Base-by-base conservation (phyloP, 768 basidiomycete species). In the Pleurotus giganteus region DNA sequence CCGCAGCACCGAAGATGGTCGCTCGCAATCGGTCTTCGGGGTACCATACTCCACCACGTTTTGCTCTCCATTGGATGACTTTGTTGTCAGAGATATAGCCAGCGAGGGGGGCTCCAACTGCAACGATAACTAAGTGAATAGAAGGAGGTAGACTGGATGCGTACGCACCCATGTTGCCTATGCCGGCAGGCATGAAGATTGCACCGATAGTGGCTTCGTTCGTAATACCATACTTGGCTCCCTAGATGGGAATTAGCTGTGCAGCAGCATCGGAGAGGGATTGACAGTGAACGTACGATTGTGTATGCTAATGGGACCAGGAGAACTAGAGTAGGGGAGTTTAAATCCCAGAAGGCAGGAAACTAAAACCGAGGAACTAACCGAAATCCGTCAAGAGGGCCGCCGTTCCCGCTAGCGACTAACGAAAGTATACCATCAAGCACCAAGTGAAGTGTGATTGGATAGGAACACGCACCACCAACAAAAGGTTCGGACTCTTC, bases 401-500 rank as follows among this genome's bases (percentile, higher is more conserved):
- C 17, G 36, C 12, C 12, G 28, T 13, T 27, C 49, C 49, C 5
- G 49, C 49, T 28, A n/a, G n/a, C n/a, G n/a, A n/a, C n/a, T n/a
- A n/a, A n/a, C n/a, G n/a, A 51, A 21, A 19, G 21, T 34, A 27
- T 49, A 23, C 47, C 3, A 4, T n/a, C 19, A 3, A 17, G 28
- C 31, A 2, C 13, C n/a, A 15, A 47, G 12, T n/a, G n/a, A n/a
- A n/a, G n/a, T n/a, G n/a, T n/a, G n/a, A n/a, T n/a, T n/a, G 26
- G 19, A n/a, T 15, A 4, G 24, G 50, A 32, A 21, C n/a, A 74
- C 82, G 53, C 23, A 88, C 87, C 2, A 84, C 65, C 0, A 77
- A 63, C 9, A 82, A 52, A 2, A 89, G 61, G 62, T 83, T 86
- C 1, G 85, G 88, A 53, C 83, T 84, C 12, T 80, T 72, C 2